These are phyloP conservation scores for Chytriomyces sp. DNA, from an alignment of 192 early-diverging fungal species.

Conservation along the genomic window DNA sequence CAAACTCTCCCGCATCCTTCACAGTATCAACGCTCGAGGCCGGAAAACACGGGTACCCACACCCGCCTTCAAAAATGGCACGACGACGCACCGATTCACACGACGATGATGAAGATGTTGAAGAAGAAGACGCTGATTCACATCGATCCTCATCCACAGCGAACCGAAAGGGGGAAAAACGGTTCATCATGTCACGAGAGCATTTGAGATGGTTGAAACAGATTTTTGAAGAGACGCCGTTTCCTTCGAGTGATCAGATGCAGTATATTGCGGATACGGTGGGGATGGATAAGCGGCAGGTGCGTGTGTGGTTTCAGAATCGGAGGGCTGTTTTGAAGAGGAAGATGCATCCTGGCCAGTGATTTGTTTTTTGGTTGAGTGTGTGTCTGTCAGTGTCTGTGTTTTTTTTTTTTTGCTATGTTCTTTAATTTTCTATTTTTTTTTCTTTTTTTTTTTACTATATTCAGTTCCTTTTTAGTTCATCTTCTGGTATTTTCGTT, in stretches of 20 bases:
- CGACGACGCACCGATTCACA: background rate
- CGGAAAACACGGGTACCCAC: background rate
- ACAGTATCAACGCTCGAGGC: background rate
- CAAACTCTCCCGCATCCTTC: background rate
- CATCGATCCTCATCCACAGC: background rate
- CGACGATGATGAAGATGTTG: background rate
- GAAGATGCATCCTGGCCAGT: background rate
- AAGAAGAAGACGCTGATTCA: no score
- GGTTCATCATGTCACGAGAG: constrained; percentile 36
- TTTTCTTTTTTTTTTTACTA: no score
- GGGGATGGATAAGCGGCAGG: constrained; percentile 28
- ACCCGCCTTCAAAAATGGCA: background rate
- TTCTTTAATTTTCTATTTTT: no score
- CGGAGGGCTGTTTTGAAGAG: constrained; percentile 24
- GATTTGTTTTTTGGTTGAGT: no score
- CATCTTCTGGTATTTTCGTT: no score
- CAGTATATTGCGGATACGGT: constrained; percentile 14
- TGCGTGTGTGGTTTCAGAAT: constrained; percentile 34
- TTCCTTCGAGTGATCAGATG: constrained; percentile 21
- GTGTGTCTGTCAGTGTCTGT: no score
- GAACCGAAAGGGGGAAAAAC: constrained; percentile 12
- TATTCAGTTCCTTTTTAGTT: no score
- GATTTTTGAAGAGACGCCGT: constrained; percentile 33
- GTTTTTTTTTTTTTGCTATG: no score
- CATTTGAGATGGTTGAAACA: constrained; percentile 30